These are phyloP conservation scores for Aaosphaeria arxii DNA, from an alignment of 2,329 filamentous ascomycete species.

Conservation along the genomic window DNA sequence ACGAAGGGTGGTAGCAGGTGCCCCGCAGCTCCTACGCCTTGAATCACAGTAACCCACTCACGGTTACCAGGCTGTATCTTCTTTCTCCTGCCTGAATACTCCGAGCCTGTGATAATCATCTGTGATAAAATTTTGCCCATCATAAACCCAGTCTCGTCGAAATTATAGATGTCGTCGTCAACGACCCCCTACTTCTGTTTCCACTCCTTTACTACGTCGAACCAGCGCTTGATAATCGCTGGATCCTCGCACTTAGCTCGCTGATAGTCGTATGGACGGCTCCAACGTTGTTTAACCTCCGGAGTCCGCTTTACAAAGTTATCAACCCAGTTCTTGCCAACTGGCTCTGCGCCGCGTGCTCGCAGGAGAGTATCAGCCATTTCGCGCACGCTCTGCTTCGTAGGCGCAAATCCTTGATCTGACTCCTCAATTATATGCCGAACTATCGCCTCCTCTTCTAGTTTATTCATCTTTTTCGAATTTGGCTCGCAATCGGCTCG, in stretches of 20 bases:
- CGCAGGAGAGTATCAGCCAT: not conserved
- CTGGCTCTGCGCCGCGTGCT: not conserved
- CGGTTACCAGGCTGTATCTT: constrained; percentile 1
- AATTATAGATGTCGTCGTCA: constrained; percentile 11
- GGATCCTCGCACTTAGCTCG: not conserved
- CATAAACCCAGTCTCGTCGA: constrained; percentile 23
- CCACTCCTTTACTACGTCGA: not conserved
- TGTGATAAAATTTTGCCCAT: constrained; percentile 5
- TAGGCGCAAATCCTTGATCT: not conserved
- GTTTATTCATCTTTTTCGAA: not conserved
- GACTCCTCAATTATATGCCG: not conserved
- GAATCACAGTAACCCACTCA: constrained; percentile 11
- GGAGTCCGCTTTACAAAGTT: not conserved
- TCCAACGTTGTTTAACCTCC: not conserved
- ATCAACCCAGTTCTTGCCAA: not conserved
- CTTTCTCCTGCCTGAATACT: not conserved
- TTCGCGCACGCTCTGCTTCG: not conserved
- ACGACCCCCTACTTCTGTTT: not conserved
- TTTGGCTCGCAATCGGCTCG: not conserved
- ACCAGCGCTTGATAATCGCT: not conserved
- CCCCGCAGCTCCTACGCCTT: constrained; percentile 4
- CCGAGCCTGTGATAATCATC: not conserved
- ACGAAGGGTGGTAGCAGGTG: constrained; percentile 8
- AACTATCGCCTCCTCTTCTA: not conserved
- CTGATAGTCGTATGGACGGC: not conserved